Evolutionary conservation across 2,329 filamentous ascomycete species (phyloP).

Genomic region (Lithohypha guttulata): DNA sequence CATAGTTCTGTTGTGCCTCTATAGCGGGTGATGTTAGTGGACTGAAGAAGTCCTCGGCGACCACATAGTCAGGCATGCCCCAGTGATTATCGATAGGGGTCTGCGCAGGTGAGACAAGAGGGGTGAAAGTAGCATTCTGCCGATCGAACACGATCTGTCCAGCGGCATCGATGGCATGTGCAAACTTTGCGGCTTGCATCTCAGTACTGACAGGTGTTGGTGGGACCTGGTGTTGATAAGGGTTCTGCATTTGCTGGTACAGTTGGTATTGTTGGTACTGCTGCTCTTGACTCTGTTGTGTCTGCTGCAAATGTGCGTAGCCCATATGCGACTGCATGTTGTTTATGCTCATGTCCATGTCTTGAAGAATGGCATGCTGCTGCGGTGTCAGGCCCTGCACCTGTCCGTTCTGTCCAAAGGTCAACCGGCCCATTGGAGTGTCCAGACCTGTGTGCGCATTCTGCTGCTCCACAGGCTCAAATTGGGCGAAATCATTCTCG

Average conservation of each 20-base stretch:
- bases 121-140: conserved; percentile 40
- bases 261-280: conserved; percentile 20
- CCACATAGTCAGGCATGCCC: conserved; percentile 37
- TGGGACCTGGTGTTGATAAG: conserved; percentile 25
- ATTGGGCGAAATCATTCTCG: conserved; percentile 35
- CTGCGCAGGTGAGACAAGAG: conserved; percentile 40
- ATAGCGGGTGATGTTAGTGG: conserved; percentile 41
- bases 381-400: conserved; percentile 3
- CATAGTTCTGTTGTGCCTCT: conserved; percentile 33
- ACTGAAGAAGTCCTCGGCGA: conserved; percentile 40
- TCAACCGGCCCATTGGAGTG: conserved; percentile 29
- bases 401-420: conserved; percentile 18
- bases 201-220: conserved; percentile 41
- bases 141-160: conserved; percentile 35
- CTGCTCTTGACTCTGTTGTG: conserved; percentile 12
- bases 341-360: conserved; percentile 22
- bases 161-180: conserved; percentile 30
- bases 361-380: conserved; percentile 4
- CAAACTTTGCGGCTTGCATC: conserved; percentile 34
- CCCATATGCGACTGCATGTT: conserved; percentile 23
- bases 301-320: conserved; percentile 21
- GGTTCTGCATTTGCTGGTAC: conserved; percentile 23
- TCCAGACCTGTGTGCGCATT: conserved; percentile 29
- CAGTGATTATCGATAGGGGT: conserved; percentile 39
- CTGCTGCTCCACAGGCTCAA: conserved; percentile 24